These are phyloP conservation scores for Neopestalotiopsis sp. DNA, from an alignment of 2,329 filamentous ascomycete species.

Conservation along the genomic window DNA sequence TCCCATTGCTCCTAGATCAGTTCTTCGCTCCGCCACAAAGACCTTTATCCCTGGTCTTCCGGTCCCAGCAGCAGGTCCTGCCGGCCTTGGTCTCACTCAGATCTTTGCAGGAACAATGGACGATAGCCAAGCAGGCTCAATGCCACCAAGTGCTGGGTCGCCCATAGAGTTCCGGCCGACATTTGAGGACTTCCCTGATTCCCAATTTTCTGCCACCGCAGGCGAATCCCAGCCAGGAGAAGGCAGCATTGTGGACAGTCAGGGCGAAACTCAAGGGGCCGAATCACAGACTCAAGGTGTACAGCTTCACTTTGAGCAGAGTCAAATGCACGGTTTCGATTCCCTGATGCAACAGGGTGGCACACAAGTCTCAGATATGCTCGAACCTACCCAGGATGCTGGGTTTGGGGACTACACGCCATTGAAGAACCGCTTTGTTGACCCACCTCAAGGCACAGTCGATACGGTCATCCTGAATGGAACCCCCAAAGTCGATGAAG, in stretches of 20 bases:
- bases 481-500: slow-evolving; percentile 26
- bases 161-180: slow-evolving; percentile 60
- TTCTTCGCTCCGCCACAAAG: slow-evolving; percentile 72
- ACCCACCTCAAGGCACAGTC: slow-evolving; percentile 69
- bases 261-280: slow-evolving; percentile 43
- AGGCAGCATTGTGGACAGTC: slow-evolving; percentile 54
- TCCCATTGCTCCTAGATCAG: slow-evolving; percentile 64
- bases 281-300: slow-evolving; percentile 53
- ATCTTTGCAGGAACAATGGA: slow-evolving; percentile 92
- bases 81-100: slow-evolving; percentile 79
- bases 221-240: slow-evolving; percentile 56
- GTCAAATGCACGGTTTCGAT: slow-evolving; percentile 63
- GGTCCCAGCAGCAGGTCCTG: slow-evolving; percentile 56
- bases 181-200: slow-evolving; percentile 61
- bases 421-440: slow-evolving; percentile 69
- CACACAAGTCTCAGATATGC: slow-evolving; percentile 71
- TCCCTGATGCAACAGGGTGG: slow-evolving; percentile 54
- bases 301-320: slow-evolving; percentile 63
- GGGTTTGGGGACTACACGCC: slow-evolving; percentile 79
- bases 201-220: slow-evolving; percentile 64
- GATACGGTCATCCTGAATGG: slow-evolving; percentile 67
- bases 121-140: slow-evolving; percentile 51
- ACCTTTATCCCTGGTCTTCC: slow-evolving; percentile 73
- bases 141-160: slow-evolving; percentile 33
- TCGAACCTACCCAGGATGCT: slow-evolving; percentile 80